Evolutionary conservation across 495 filamentous ascomycete species (phyloP).

Genomic region (Hypoxylon subgilvum): DNA sequence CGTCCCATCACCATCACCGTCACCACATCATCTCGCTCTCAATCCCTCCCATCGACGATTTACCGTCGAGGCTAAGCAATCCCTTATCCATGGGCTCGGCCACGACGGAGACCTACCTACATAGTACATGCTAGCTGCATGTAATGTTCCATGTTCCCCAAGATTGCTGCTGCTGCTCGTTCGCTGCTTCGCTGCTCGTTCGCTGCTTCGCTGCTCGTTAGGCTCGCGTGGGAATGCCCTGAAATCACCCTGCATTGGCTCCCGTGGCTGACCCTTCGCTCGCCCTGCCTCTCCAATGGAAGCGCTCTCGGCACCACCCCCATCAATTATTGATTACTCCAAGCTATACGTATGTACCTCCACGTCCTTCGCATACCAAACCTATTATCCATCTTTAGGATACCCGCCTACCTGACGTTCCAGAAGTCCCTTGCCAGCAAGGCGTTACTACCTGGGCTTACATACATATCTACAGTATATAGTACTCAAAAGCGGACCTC

Average conservation of each 20-base stretch:
- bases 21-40: background rate
- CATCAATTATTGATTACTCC: conserved; percentile 31
- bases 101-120: background rate
- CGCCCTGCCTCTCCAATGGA: conserved; percentile 18
- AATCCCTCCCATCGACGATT: background rate
- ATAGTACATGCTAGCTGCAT: conserved; percentile 5
- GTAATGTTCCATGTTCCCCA: background rate
- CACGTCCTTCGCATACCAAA: too few relatives aligned
- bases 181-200: background rate
- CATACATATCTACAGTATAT: too few relatives aligned
- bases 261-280: conserved; percentile 27
- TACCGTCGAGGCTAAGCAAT: conserved; percentile 4
- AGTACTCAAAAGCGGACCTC: too few relatives aligned
- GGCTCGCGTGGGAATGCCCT: conserved; percentile 21
- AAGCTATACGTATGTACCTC: conserved; percentile 8
- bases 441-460: background rate
- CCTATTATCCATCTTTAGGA: too few relatives aligned
- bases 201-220: background rate
- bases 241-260: conserved; percentile 32
- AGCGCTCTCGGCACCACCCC: background rate
- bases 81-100: conserved; percentile 5
- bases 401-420: background rate
- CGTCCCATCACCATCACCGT: background rate
- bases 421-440: background rate
- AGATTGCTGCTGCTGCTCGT: too few relatives aligned